Base-by-base conservation (phyloP, 306 rosid genomes). In the Casuarina equisetifolia region DNA sequence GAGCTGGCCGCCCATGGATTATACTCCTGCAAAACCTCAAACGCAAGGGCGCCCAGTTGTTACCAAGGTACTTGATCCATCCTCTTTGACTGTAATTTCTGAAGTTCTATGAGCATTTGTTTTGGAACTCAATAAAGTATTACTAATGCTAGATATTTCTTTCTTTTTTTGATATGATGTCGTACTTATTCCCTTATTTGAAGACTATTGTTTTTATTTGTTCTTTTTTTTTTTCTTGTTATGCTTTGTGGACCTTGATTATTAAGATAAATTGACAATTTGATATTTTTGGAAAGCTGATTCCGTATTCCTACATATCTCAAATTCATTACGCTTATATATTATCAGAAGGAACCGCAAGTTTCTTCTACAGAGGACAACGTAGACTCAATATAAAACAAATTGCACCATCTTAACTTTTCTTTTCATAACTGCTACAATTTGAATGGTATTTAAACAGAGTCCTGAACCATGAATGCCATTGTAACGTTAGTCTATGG, bases 1-100 rank as follows among this genome's bases (percentile, higher is more conserved):
- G 85, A 93, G 97, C 89, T 89, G 87, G 89, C 40, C 32, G 6
- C 97, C 98, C 40, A 93, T 93, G 98, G 78, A 83, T 58, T 93
- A 93, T 42, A 39, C 67, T 73, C 38, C 98, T 45, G 85, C 79
- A 6, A 86, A 91, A 82, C 73, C 80, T 25, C 80, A 84, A 17
- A 67, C 42, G 9, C 39, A 3, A 25, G 32, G 32, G 32, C 92
- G 91, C 5, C 5, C 13, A 15, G 84, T 93, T 79, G 82, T 64
- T 35, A 72, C 63, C 36, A n/a, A 36, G 88, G 91, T 90, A 84
- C 66, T 84, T 82, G 62, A 49, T 72, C 80, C 71, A 5, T 77
- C 79, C 5, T 36, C 58, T 58, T 49, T 36, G 53, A 1, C 49
- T 59, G 13, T 40, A 70, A 40, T 74, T 75, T 49, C 68, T 55